These are phyloP conservation scores for Diaporthe caulivora DNA, from an alignment of 2,329 filamentous ascomycete genomes.

Conservation along the genomic window DNA sequence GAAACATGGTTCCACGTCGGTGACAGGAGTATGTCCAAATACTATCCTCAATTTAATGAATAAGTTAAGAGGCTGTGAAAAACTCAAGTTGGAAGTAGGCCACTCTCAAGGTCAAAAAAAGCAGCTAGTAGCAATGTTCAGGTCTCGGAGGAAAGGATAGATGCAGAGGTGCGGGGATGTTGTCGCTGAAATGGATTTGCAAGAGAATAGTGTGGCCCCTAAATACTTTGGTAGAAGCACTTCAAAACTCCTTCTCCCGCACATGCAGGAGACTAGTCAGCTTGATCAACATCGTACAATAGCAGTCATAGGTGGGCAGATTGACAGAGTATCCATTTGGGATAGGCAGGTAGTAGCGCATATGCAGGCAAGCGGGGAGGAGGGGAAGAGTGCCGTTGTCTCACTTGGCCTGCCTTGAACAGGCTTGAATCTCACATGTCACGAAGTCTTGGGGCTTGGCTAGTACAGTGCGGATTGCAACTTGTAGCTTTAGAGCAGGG, in stretches of 20 bases:
- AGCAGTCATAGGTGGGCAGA: neutral
- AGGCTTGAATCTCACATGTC: neutral
- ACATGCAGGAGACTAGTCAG: neutral
- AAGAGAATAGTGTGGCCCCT: neutral
- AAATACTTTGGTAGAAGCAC: neutral
- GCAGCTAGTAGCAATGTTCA: neutral
- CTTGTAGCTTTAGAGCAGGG: too few species aligned
- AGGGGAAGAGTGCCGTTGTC: neutral
- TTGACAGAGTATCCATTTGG: neutral
- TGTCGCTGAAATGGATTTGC: neutral
- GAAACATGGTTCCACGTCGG: neutral
- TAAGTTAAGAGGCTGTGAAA: neutral
- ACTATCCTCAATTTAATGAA: too few species aligned
- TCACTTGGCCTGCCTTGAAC: neutral
- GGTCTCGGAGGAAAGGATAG: neutral
- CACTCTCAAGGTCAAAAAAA: neutral
- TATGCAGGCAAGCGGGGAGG: slow-evolving; percentile 17
- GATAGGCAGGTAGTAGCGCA: slow-evolving; percentile 13
- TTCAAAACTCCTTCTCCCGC: neutral
- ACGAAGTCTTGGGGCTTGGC: neutral
- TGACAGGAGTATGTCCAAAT: too few species aligned
- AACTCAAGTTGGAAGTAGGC: neutral
- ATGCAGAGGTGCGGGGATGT: neutral
- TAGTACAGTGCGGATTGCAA: neutral
- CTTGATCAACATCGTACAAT: neutral